Evolutionary conservation across 2,329 filamentous ascomycete species (phyloP), one percentile per base, ranked within the genome.

Genomic region (Emydomyces testavorans): DNA sequence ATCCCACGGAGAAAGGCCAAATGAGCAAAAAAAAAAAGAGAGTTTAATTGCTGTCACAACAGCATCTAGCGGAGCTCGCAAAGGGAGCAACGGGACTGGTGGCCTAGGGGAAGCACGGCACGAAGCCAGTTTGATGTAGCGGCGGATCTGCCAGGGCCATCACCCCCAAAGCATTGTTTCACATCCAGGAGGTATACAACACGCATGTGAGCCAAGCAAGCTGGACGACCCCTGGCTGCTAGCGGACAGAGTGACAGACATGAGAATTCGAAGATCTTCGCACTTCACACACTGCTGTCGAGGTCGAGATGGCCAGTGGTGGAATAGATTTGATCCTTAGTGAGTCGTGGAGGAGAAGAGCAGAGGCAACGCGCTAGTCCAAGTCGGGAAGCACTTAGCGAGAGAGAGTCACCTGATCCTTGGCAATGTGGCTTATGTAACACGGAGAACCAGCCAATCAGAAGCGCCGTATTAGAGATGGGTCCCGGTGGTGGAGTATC

Each of bases 21-120:
- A 15, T 23, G 13, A 18, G n/a, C 37, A 40, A n/a, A 28, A 15
- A 29, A 39, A 40, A 20, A 21, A 43, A 43, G 15, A 43, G 40
- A 43, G 40, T 34, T 34, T 43, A 43, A 21, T 32, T 21, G 8
- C n/a, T 15, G n/a, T 13, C 15, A 32, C 15, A 3, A 32, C n/a
- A 8, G n/a, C 29, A 8, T 13, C 29, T 13, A 13, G 29, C 35
- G n/a, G n/a, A n/a, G n/a, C 36, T 46, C 42, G 42, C 42, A 29
- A 46, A 46, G 23, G n/a, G 16, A 11, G 42, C 42, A 37, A 36
- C 21, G 23, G 34, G 42, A 46, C 10, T 28, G 37, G 42, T 37
- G 31, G 42, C 32, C 20, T 6, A 31, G 2, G 28, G 21, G 24
- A n/a, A 28, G 29, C 15, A 21, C 31, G 41, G 32, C 42, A n/a